Evolutionary conservation across 2,329 filamentous ascomycete genomes (phyloP).

Genomic region (Ceratocystis alfenasii): DNA sequence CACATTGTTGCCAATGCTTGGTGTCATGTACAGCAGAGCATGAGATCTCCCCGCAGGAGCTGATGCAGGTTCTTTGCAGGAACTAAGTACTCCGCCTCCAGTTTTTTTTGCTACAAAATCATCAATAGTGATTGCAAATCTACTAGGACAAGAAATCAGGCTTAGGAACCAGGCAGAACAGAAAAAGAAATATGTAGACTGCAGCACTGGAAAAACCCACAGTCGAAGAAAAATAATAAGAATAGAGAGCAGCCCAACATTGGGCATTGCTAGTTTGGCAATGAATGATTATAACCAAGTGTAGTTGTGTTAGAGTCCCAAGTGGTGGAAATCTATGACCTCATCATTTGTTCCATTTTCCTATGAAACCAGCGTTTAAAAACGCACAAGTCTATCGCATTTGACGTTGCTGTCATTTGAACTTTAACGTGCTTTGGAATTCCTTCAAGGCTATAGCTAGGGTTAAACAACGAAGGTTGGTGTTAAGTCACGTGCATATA

Average conservation of each 20-base stretch:
- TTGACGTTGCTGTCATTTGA: too few relatives aligned
- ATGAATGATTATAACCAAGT: neutral
- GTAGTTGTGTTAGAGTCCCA: neutral
- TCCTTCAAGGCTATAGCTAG: neutral
- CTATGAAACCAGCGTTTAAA: too few relatives aligned
- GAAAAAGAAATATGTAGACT: too few relatives aligned
- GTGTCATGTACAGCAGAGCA: neutral
- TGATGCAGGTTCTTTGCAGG: neutral
- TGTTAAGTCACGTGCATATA: neutral
- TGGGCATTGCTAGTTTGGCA: neutral
- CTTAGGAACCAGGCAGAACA: too few relatives aligned
- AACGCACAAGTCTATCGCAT: too few relatives aligned
- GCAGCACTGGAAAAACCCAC: neutral
- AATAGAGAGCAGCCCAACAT: neutral
- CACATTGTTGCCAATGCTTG: neutral
- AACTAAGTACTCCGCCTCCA: neutral
- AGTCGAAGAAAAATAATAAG: neutral
- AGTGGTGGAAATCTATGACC: neutral
- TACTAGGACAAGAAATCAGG: too few relatives aligned
- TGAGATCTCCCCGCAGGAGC: neutral
- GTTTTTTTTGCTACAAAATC: neutral
- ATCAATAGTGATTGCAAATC: too few relatives aligned
- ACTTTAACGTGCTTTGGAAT: too few relatives aligned
- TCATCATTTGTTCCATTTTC: too few relatives aligned
- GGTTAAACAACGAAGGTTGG: neutral